Conservation (phyloP, 2,329 filamentous ascomycete species). For the Ascocoryne sarcoides region DNA sequence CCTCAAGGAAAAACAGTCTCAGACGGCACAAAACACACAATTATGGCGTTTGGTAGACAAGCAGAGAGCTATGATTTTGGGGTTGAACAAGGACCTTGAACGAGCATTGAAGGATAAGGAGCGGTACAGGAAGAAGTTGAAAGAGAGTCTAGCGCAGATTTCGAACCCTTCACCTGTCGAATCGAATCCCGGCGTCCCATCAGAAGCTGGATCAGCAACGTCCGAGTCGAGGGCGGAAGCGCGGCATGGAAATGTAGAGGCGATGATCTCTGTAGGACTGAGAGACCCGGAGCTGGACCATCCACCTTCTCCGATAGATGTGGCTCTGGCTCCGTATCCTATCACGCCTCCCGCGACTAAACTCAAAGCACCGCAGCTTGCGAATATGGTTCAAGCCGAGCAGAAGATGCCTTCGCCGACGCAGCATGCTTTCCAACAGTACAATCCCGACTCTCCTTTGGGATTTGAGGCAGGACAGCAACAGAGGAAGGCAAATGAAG, state of each 20-base stretch:
- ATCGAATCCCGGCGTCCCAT: slow-evolving; percentile 21
- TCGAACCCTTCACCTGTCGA: slow-evolving; percentile 26
- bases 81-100: slow-evolving; percentile 90
- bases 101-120: slow-evolving; percentile 89
- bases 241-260: slow-evolving; percentile 13
- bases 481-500: slow-evolving; percentile 37
- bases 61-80: slow-evolving; percentile 86
- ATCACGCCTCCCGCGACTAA: slow-evolving; percentile 53
- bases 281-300: slow-evolving; percentile 18
- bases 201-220: slow-evolving; percentile 20
- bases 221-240: slow-evolving; percentile 5
- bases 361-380: slow-evolving; percentile 12
- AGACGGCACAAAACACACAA: slow-evolving; percentile 82
- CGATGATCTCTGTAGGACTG: slow-evolving; percentile 23
- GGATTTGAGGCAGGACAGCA: slow-evolving; percentile 33
- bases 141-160: slow-evolving; percentile 51
- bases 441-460: slow-evolving; percentile 32
- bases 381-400: slow-evolving; percentile 42
- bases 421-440: slow-evolving; percentile 49
- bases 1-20: slow-evolving; percentile 83
- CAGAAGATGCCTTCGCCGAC: slow-evolving; percentile 52
- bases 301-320: slow-evolving; percentile 48
- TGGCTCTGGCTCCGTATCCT: slow-evolving; percentile 52
- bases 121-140: slow-evolving; percentile 81
- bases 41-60: slow-evolving; percentile 95